These are phyloP conservation scores for Coprinellus micaceus DNA, from an alignment of 768 basidiomycete genomes.

Conservation along the genomic window DNA sequence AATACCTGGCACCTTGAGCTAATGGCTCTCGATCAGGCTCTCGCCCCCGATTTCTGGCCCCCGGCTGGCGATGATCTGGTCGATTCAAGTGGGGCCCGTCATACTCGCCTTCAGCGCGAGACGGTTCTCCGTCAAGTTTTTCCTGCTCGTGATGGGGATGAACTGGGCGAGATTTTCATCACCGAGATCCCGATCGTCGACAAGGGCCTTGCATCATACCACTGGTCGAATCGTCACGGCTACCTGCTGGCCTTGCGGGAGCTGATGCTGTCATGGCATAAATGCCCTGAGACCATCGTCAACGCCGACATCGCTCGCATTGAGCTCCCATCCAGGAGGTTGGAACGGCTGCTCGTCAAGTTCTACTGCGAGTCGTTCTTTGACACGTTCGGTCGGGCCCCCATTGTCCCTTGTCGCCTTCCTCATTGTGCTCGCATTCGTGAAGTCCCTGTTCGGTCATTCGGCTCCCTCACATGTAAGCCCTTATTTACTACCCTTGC, in stretches of 20 bases:
- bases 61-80: not conserved
- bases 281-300: not conserved
- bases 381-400: not conserved
- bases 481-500: no score
- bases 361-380: not conserved
- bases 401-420: not conserved
- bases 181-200: not conserved
- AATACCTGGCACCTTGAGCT: not conserved
- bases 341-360: not conserved
- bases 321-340: not conserved
- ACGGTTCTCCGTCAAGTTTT: not conserved
- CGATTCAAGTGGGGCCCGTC: not conserved
- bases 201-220: not conserved
- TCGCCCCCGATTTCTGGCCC: not conserved
- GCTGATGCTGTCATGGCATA: not conserved
- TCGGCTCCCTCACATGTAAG: not conserved
- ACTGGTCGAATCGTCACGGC: not conserved
- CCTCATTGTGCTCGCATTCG: not conserved
- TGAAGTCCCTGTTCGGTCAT: not conserved
- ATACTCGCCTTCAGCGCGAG: not conserved
- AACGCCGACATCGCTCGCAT: not conserved
- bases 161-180: not conserved
- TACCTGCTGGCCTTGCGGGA: not conserved
- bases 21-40: conserved; percentile 1
- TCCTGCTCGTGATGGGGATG: not conserved